Evolutionary conservation across 2,329 filamentous ascomycete genomes (phyloP).

Genomic region (Sporothrix pallida): DNA sequence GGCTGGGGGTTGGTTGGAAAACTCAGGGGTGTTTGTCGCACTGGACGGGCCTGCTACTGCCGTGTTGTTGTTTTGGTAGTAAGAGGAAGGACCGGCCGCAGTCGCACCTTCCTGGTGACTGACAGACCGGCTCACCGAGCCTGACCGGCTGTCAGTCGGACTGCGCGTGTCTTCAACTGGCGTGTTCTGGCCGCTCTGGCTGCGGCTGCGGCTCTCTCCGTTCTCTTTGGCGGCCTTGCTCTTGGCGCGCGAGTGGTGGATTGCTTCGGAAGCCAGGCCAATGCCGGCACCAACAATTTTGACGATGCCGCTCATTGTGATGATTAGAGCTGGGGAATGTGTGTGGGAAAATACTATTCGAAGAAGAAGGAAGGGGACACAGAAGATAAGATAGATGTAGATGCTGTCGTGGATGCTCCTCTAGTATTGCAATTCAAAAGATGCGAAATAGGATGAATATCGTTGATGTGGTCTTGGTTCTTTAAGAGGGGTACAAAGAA

Average conservation of each 20-base stretch:
- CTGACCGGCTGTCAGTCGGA: neutral
- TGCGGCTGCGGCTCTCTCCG: conserved; percentile 7
- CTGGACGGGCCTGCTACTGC: neutral
- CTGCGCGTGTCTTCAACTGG: conserved; percentile 8
- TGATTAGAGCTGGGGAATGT: too few species aligned
- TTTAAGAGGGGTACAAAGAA: neutral
- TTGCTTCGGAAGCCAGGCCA: conserved; percentile 39
- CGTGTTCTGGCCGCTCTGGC: conserved; percentile 22
- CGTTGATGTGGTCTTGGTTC: too few species aligned
- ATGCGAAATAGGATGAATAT: too few species aligned
- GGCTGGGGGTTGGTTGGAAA: neutral
- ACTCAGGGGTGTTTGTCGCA: neutral
- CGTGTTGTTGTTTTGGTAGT: neutral
- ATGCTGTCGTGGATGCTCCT: neutral
- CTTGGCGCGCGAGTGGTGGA: conserved; percentile 37
- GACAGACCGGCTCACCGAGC: neutral
- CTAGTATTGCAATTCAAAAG: too few species aligned
- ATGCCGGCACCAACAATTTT: conserved; percentile 34
- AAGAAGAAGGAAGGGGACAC: neutral
- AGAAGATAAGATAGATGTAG: neutral
- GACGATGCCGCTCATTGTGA: conserved; percentile 27
- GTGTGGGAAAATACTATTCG: neutral
- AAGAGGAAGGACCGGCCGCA: neutral
- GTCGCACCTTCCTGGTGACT: neutral
- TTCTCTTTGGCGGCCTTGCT: conserved; percentile 1